Conservation (phyloP, 768 basidiomycete genomes). For the Rubroboletus pulcherrimus region DNA sequence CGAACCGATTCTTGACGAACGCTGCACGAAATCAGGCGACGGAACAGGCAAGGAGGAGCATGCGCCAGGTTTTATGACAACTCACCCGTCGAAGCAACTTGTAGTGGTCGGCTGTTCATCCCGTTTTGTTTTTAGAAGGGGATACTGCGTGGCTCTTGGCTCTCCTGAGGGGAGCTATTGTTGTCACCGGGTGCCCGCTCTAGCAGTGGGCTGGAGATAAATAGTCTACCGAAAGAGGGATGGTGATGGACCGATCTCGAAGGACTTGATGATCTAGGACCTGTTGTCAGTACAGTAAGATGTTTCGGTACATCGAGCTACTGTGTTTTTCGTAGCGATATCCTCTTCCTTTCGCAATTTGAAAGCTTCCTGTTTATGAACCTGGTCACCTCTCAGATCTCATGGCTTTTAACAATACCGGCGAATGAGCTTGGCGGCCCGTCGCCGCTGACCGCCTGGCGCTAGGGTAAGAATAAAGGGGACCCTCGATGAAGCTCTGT, state of each 20-base stretch:
- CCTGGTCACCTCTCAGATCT: not conserved
- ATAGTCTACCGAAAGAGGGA: slow-evolving; percentile 18
- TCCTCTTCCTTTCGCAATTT: slow-evolving; percentile 14
- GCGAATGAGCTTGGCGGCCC: slow-evolving; percentile 3
- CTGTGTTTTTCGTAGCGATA: slow-evolving; percentile 25
- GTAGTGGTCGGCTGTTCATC: slow-evolving; percentile 8
- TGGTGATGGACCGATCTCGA: slow-evolving; percentile 26
- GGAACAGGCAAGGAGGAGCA: slow-evolving; percentile 25
- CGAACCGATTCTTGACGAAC: slow-evolving; percentile 37
- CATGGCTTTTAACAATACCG: not conserved
- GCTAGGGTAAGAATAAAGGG: slow-evolving; percentile 14
- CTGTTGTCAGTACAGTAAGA: slow-evolving; percentile 16
- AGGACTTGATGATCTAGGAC: slow-evolving; percentile 25
- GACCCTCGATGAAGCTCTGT: slow-evolving; percentile 14
- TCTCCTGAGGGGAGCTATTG: slow-evolving; percentile 24
- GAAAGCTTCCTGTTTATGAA: not conserved
- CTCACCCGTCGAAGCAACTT: slow-evolving; percentile 17
- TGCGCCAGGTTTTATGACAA: slow-evolving; percentile 17
- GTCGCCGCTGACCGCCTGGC: slow-evolving; percentile 5
- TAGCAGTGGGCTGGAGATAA: slow-evolving; percentile 32
- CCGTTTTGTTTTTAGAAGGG: slow-evolving; percentile 11
- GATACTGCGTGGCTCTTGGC: slow-evolving; percentile 10
- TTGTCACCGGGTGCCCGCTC: slow-evolving; percentile 28
- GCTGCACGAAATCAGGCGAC: slow-evolving; percentile 29
- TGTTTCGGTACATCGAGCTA: slow-evolving; percentile 18